A percentile compares a stretch with the other conserved stretches of the same genome.
Conservation (phyloP, 192 early-diverging fungal species). For the Dissophora globulifera region DNA sequence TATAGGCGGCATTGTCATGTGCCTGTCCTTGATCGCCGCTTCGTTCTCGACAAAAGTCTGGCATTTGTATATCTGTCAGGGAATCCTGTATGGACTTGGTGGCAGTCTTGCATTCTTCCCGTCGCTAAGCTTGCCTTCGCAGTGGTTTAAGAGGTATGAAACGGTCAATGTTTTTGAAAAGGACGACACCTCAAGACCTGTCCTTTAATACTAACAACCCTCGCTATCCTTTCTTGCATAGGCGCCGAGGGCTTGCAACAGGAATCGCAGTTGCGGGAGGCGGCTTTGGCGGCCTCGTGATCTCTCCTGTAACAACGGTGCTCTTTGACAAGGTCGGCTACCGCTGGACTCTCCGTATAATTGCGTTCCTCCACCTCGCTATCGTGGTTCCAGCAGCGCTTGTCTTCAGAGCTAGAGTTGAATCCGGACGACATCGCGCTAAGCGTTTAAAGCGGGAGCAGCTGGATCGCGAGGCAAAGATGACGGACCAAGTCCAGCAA, state of each 20-base stretch:
- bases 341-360: conserved; percentile 62
- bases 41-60: conserved; percentile 63
- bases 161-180: background rate
- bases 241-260: conserved; percentile 58
- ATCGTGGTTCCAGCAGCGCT: conserved; percentile 52
- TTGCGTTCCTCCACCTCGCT: conserved; percentile 57
- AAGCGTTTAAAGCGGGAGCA: conserved; percentile 28
- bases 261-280: conserved; percentile 64
- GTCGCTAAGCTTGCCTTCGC: conserved; percentile 61
- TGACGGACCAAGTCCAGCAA: too few relatives aligned
- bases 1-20: conserved; percentile 62
- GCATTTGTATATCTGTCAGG: conserved; percentile 46
- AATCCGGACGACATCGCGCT: conserved; percentile 22
- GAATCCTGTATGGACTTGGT: conserved; percentile 49
- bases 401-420: conserved; percentile 54
- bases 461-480: conserved; percentile 7
- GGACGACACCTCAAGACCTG: too few relatives aligned
- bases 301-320: conserved; percentile 59
- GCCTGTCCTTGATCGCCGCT: conserved; percentile 56
- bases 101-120: conserved; percentile 62
- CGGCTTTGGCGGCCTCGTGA: conserved; percentile 63
- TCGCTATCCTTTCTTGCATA: background rate
- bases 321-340: conserved; percentile 60
- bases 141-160: conserved; percentile 59
- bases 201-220: too few relatives aligned